Base-by-base conservation (phyloP, 148 eudicot genomes). In the Talinum fruticosum region DNA sequence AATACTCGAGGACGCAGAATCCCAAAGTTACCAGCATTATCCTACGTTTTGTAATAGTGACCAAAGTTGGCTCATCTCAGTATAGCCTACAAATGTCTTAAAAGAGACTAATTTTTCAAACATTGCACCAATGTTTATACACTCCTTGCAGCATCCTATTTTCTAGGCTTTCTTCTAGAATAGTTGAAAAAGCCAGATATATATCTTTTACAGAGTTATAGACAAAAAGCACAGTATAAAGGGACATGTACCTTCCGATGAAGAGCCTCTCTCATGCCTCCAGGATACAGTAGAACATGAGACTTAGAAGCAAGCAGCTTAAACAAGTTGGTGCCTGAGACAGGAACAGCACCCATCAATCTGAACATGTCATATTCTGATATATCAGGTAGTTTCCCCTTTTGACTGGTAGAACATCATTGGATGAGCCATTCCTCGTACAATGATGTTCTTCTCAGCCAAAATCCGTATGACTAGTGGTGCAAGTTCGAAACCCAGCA, bases 241-340 rank as follows among this genome's bases (percentile, higher is more conserved):
- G 57, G 57, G 23, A 51, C 57, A 51, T 23, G 2, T 84, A 89
- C 97, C 93, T 90, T 93, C 3, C 91, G 84, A 78, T 93, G 97
- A 76, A 90, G 87, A 51, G 97, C 97, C 86, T 93, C 95, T 33
- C 93, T 85, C 78, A 88, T 69, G n/a, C 95, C 97, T 45, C 97
- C 95, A 4, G 97, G 97, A 85, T 89, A 90, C 44, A 93, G 85
- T 54, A 93, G 81, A 32, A 90, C 82, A 83, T 90, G 95, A 2
- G 97, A 93, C 73, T 89, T 88, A 10, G 91, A 79, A 19, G 88
- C 79, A 61, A 89, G 81, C 49, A 93, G 84, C 74, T 78, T 87
- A 65, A 78, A 93, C 70, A 90, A 75, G 75, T 88, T 89, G 37
- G 72, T 75, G 53, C 87, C 84, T 53, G 97, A 89, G 24, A 88